Percentiles rank a stretch among this genome's conserved stretches.
Conservation (phyloP, 495 filamentous ascomycete genomes). For the Aspergillus nidulans region DNA sequence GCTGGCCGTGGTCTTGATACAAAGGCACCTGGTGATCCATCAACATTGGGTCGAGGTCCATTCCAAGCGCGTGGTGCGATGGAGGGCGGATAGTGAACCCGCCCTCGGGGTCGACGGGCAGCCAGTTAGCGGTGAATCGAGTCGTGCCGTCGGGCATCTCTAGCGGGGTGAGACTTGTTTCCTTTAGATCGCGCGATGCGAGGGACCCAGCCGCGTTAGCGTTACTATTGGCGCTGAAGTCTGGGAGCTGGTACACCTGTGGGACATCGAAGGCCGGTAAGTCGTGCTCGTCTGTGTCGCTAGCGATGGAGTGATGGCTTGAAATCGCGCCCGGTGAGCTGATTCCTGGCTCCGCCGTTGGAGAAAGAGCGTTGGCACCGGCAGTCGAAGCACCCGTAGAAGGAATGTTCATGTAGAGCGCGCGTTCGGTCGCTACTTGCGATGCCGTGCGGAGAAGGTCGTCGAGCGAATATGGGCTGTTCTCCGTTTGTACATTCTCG, state of each 20-base stretch:
- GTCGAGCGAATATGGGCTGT: slow-evolving; percentile 4
- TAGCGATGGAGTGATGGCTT: slow-evolving; percentile 17
- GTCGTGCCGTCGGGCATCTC: slow-evolving; percentile 39
- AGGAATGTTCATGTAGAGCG: slow-evolving; percentile 33
- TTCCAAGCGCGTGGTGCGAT: not conserved
- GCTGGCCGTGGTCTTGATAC: not conserved
- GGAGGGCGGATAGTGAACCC: slow-evolving; percentile 30
- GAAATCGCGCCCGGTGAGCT: slow-evolving; percentile 21
- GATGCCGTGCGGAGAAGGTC: slow-evolving; percentile 19
- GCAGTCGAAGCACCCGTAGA: not conserved
- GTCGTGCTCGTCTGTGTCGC: slow-evolving; percentile 22
- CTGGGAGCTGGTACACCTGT: slow-evolving; percentile 14
- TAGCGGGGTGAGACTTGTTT: slow-evolving; percentile 21
- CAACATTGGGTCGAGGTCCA: not conserved
- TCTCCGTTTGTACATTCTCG: slow-evolving; percentile 2
- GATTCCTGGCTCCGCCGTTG: slow-evolving; percentile 16
- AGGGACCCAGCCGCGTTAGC: not conserved
- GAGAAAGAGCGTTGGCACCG: not conserved
- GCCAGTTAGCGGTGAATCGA: slow-evolving; percentile 33
- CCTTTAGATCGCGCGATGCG: not conserved
- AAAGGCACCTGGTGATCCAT: not conserved
- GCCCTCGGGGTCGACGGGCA: slow-evolving; percentile 34
- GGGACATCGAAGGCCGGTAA: slow-evolving; percentile 1
- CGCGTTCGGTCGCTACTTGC: slow-evolving; percentile 30
- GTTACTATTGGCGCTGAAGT: not conserved